Conservation (phyloP, 306 rosid species). For the barrel medic (Medicago truncatula) region MtrunA17r5.0-ANR NC_053043.1:46075001-46075500, state of each 20-base stretch:
- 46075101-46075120: neutral
- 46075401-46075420: slow-evolving; percentile 8
- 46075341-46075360: slow-evolving; percentile 49
- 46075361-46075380: neutral
- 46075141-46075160: slow-evolving; percentile 44
- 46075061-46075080: neutral
- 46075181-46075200: slow-evolving; percentile 54
- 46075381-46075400: slow-evolving; percentile 6
- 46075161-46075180: slow-evolving; percentile 80
- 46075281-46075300: slow-evolving; percentile 41
- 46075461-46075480: neutral
- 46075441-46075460: neutral
- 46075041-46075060: neutral
- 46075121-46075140: neutral
- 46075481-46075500: neutral
- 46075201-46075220: slow-evolving; percentile 67
- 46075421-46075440: neutral
- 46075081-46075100: neutral
- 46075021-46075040: neutral
- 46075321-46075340: slow-evolving; percentile 19
- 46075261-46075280: slow-evolving; percentile 47
- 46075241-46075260: slow-evolving; percentile 57
- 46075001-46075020: neutral
- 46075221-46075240: slow-evolving; percentile 66
- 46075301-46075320: slow-evolving; percentile 41